Evolutionary conservation across 257 asterid species (phyloP).

Genomic region (Nicotiana obtusifolia): DNA sequence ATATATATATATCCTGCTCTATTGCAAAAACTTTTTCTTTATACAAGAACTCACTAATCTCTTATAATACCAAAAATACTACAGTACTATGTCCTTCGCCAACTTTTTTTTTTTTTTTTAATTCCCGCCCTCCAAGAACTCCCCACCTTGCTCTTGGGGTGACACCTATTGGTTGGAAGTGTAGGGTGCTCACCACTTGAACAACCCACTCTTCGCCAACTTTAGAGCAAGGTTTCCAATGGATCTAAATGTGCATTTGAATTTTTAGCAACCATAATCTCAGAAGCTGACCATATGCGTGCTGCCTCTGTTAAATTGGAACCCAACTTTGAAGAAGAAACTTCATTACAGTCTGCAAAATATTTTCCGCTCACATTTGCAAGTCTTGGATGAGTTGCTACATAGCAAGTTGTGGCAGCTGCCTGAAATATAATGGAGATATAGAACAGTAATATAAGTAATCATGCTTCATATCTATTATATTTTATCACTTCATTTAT

Average conservation of each 20-base stretch:
- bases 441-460: background rate
- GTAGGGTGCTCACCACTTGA: too few relatives aligned
- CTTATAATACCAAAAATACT: background rate
- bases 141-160: too few relatives aligned
- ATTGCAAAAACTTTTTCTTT: background rate
- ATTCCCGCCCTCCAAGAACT: too few relatives aligned
- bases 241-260: slow-evolving; percentile 17
- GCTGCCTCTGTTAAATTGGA: slow-evolving; percentile 57
- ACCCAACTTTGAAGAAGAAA: slow-evolving; percentile 63
- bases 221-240: background rate
- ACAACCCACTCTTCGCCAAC: too few relatives aligned
- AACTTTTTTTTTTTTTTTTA: background rate
- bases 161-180: too few relatives aligned
- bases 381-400: slow-evolving; percentile 65
- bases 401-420: slow-evolving; percentile 93
- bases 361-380: slow-evolving; percentile 62
- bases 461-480: background rate
- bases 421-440: slow-evolving; percentile 38
- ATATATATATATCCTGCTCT: background rate
- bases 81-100: background rate
- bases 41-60: background rate
- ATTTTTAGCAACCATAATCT: slow-evolving; percentile 43
- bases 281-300: slow-evolving; percentile 69
- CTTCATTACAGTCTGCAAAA: slow-evolving; percentile 84
- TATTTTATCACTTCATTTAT: background rate